Evolutionary conservation across 441 rosid genomes (phyloP), one percentile per base, ranked within the genome.

Genomic region (Pelargonium cotyledonis): DNA sequence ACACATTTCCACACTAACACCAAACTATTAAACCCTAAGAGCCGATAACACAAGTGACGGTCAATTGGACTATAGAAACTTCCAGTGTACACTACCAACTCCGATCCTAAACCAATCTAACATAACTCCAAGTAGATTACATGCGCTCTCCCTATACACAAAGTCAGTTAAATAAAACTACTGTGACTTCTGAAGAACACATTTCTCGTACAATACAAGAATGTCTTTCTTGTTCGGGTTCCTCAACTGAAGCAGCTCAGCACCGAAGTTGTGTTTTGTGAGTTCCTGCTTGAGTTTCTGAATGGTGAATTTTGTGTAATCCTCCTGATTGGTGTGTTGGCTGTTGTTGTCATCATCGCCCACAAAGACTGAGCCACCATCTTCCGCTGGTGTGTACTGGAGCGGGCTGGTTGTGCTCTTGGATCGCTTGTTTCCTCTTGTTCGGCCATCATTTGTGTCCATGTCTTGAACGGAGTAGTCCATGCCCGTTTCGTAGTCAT

Each of bases 151-250:
- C 63, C 73, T 81, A 71, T 79, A 81, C 81, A 81, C 40, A 35
- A 35, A 26, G 73, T 41, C 67, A 18, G 6, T 5, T 0, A 29
- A 63, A 67, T 0, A 16, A 65, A 38, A 19, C 58, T 29, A 51
- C 71, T 65, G 83, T 0, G 84, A 82, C 82, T 87, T 92, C 72
- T 79, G 88, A 44, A 92, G 88, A 66, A 92, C 84, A 53, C 71
- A 82, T 70, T 85, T 77, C 84, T 95, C 97, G 19, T 92, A 92
- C 68, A 95, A 80, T 2, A 91, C 89, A 47, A 95, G 78, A 72
- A 95, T 83, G 57, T 95, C 99, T 77, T 86, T 89, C 89, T 89
- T 95, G 82, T 77, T 86, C n/a, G 89, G 89, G 74, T 82, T 92
- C 72, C 82, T 89, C 75, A 89, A 65, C 74, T 86, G 88, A 61